These are phyloP conservation scores for Paraphaeosphaeria sporulosa DNA, from an alignment of 2,329 filamentous ascomycete species.

Conservation along the genomic window DNA sequence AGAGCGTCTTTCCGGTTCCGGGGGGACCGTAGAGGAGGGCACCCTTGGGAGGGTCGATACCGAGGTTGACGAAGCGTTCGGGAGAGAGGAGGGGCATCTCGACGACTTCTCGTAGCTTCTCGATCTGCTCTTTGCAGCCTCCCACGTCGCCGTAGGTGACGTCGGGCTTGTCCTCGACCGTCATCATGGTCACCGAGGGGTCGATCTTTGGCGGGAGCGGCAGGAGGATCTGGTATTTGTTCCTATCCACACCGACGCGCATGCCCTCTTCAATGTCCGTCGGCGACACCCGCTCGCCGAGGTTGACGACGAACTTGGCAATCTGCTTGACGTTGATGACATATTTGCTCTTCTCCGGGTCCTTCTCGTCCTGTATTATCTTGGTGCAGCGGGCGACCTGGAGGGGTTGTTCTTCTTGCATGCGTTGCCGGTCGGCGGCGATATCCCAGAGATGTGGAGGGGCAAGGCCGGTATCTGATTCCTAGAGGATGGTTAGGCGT, in stretches of 20 bases:
- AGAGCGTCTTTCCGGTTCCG: constrained; percentile 98
- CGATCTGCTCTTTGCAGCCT: constrained; percentile 99
- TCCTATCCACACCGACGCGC: constrained; percentile 96
- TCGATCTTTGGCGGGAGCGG: constrained; percentile 98
- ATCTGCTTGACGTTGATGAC: constrained; percentile 99
- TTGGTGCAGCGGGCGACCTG: constrained; percentile 98
- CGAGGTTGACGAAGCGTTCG: constrained; percentile 97
- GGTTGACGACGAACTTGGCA: constrained; percentile 97
- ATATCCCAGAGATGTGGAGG: constrained; percentile 99
- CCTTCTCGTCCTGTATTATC: constrained; percentile 97
- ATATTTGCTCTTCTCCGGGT: constrained; percentile 98
- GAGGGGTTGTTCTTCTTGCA: constrained; percentile 96
- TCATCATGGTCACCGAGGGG: constrained; percentile 99
- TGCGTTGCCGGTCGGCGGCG: constrained; percentile 95
- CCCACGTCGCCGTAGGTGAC: constrained; percentile 99
- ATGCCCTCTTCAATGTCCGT: constrained; percentile 99
- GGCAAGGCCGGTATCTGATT: constrained; percentile 97
- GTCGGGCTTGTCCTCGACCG: constrained; percentile 98
- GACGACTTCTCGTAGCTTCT: constrained; percentile 97
- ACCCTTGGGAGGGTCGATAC: constrained; percentile 97
- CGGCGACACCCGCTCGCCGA: constrained; percentile 94
- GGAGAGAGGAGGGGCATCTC: constrained; percentile 97
- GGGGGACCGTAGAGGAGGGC: constrained; percentile 95
- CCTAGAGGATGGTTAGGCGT: constrained; percentile 60
- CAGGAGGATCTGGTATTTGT: constrained; percentile 98